Evolutionary conservation across 345 rosid species (phyloP).

Genomic region (Ceriops zippeliana): DNA sequence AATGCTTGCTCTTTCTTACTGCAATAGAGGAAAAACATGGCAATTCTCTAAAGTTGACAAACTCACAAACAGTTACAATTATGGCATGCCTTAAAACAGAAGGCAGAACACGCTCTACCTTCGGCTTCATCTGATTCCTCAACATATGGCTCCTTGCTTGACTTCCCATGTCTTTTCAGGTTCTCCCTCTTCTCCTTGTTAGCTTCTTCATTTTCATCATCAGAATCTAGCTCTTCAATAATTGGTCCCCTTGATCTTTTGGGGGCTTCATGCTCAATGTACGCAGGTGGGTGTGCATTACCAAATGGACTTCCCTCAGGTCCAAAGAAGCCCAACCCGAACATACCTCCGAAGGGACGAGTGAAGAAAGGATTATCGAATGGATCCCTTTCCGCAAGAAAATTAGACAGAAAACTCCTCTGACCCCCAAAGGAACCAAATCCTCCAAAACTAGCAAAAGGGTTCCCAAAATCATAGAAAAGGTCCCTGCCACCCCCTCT

Average conservation of each 20-base stretch:
- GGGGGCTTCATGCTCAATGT: constrained; percentile 54
- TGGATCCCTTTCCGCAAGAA: constrained; percentile 77
- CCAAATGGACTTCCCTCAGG: constrained; percentile 44
- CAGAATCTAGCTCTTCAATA: constrained; percentile 70
- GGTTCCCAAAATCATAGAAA: constrained; percentile 50
- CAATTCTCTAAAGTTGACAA: not conserved
- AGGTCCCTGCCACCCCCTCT: constrained; percentile 57
- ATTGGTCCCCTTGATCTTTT: constrained; percentile 60
- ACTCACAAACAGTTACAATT: not conserved
- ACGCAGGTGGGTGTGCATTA: constrained; percentile 44
- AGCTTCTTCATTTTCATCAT: constrained; percentile 57
- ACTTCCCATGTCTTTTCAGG: constrained; percentile 62
- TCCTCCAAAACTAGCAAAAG: constrained; percentile 41
- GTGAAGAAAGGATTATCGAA: constrained; percentile 76
- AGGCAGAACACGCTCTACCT: constrained; percentile 27
- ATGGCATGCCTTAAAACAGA: not conserved
- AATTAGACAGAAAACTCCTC: constrained; percentile 39
- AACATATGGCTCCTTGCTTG: constrained; percentile 36
- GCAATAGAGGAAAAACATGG: constrained; percentile 2
- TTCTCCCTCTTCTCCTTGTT: constrained; percentile 37
- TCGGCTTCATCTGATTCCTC: constrained; percentile 40
- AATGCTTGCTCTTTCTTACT: constrained; percentile 49
- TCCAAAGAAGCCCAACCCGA: constrained; percentile 47
- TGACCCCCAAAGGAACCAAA: constrained; percentile 42
- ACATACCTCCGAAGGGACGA: constrained; percentile 60